Conservation (phyloP, 2,329 filamentous ascomycete species). For the Stachybotrys chartarum region DNA sequence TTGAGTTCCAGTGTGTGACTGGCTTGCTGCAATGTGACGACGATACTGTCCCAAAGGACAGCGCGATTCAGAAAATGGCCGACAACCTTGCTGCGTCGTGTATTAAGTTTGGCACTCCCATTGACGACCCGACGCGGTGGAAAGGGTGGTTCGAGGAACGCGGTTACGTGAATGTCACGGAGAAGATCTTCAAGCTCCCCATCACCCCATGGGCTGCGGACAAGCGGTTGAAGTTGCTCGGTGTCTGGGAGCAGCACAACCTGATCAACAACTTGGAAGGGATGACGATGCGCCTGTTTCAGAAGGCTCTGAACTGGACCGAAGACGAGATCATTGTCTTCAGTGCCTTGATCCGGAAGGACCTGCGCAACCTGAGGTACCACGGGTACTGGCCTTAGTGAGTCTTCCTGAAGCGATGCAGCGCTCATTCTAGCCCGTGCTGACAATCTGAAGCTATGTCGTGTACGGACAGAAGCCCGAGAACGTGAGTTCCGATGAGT, state of each 20-base stretch:
- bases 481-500: not conserved
- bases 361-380: slow-evolving; percentile 17
- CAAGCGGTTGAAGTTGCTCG: slow-evolving; percentile 40
- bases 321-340: slow-evolving; percentile 18
- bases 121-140: slow-evolving; percentile 17
- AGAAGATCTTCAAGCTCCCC: slow-evolving; percentile 38
- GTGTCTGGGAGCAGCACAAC: slow-evolving; percentile 18
- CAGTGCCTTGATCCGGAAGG: slow-evolving; percentile 18
- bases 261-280: slow-evolving; percentile 16
- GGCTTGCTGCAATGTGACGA: slow-evolving; percentile 23
- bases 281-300: slow-evolving; percentile 23
- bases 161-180: slow-evolving; percentile 42
- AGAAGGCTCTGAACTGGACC: slow-evolving; percentile 21
- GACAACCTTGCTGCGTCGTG: slow-evolving; percentile 16
- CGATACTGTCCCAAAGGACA: slow-evolving; percentile 18
- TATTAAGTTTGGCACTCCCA: slow-evolving; percentile 17
- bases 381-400: slow-evolving; percentile 25
- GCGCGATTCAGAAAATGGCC: slow-evolving; percentile 12
- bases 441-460: not conserved
- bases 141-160: slow-evolving; percentile 33
- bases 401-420: slow-evolving; percentile 5
- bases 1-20: slow-evolving; percentile 22
- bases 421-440: not conserved
- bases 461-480: not conserved
- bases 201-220: slow-evolving; percentile 41